These are phyloP conservation scores for Cercospora zeae-maydis DNA, from an alignment of 2,329 filamentous ascomycete genomes.

Conservation along the genomic window DNA sequence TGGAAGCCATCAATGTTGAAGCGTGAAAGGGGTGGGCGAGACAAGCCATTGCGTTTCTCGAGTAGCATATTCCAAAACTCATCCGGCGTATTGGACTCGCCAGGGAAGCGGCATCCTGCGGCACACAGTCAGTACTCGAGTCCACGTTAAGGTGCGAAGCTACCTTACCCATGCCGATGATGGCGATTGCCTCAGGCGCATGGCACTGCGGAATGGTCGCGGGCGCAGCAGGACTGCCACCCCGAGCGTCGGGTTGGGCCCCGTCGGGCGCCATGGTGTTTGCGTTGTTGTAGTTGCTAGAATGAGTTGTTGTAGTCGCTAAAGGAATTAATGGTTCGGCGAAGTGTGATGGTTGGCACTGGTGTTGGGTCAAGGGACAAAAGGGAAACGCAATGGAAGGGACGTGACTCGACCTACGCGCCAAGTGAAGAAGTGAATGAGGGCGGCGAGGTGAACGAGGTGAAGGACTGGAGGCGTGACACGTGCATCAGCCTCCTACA, in stretches of 20 bases:
- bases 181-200: background rate
- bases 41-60: background rate
- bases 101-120: background rate
- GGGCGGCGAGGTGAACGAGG: background rate
- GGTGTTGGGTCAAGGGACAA: too few relatives aligned
- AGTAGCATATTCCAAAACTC: background rate
- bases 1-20: background rate
- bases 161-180: background rate
- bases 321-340: too few relatives aligned
- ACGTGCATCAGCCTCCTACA: too few relatives aligned
- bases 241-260: background rate
- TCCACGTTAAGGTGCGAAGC: background rate
- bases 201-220: background rate
- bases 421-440: background rate
- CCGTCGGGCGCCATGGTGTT: background rate
- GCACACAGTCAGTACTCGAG: background rate
- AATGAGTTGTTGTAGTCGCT: background rate
- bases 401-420: background rate
- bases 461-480: too few relatives aligned
- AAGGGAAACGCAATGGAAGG: background rate
- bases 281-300: background rate
- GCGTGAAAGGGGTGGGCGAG: background rate
- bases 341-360: too few relatives aligned
- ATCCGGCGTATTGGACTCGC: background rate
- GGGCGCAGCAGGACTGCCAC: background rate